Conservation (phyloP, 2,329 filamentous ascomycete species). For the Nigrospora osmanthi region DNA sequence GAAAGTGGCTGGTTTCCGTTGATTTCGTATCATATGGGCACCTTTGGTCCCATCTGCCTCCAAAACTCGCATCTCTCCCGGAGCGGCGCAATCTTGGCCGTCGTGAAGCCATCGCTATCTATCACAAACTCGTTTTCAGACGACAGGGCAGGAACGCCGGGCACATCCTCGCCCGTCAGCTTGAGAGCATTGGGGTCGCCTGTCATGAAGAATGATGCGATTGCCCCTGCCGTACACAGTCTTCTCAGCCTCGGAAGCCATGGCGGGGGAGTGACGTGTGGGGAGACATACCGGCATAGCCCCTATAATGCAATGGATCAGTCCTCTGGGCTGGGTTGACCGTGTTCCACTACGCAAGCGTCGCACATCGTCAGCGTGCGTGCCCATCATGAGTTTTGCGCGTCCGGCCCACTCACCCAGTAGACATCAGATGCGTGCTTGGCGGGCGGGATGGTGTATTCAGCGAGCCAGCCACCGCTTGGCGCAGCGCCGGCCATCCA, state of each 20-base stretch:
- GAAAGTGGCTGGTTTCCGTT: too few species aligned
- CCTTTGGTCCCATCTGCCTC: constrained; percentile 32
- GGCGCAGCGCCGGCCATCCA: constrained; percentile 43
- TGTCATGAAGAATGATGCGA: constrained; percentile 52
- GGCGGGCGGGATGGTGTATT: constrained; percentile 53
- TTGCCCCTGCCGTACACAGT: constrained; percentile 33
- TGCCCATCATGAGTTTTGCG: neutral
- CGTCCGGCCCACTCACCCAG: constrained; percentile 31
- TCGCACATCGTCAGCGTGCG: neutral
- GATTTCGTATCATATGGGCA: constrained; percentile 30
- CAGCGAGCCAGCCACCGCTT: constrained; percentile 41
- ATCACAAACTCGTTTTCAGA: constrained; percentile 43
- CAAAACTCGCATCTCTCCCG: constrained; percentile 45
- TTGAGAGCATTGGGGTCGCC: constrained; percentile 51
- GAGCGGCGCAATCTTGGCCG: constrained; percentile 28
- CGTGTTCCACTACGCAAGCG: constrained; percentile 41
- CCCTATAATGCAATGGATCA: constrained; percentile 45
- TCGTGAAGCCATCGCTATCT: constrained; percentile 32
- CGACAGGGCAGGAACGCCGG: constrained; percentile 35
- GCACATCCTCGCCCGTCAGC: constrained; percentile 33
- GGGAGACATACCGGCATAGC: constrained; percentile 27
- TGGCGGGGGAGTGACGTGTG: neutral
- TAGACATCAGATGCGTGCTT: constrained; percentile 50
- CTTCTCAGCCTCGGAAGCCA: constrained; percentile 3
- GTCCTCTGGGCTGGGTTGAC: constrained; percentile 43